These are phyloP conservation scores for Epichloe amarillans DNA, from an alignment of 2,329 filamentous ascomycete species.

Conservation along the genomic window DNA sequence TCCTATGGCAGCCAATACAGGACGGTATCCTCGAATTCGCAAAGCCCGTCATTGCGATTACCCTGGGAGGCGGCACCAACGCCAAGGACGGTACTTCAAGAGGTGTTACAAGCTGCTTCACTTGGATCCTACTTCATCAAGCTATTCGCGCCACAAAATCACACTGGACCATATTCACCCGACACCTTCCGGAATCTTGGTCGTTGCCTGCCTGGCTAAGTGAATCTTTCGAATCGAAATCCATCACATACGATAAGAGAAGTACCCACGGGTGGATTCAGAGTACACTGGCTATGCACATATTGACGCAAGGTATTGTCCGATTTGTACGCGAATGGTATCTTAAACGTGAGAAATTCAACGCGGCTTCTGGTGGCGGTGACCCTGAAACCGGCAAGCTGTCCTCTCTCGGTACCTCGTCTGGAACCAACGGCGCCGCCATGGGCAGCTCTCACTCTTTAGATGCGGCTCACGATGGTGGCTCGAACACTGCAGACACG, in stretches of 20 bases:
- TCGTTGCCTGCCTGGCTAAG: slow-evolving; percentile 30
- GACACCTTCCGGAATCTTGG: slow-evolving; percentile 33
- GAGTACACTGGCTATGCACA: slow-evolving; percentile 60
- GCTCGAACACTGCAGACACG: slow-evolving; percentile 39
- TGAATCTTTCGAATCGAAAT: slow-evolving; percentile 30
- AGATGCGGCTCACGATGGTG: slow-evolving; percentile 12
- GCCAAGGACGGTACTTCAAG: slow-evolving; percentile 55
- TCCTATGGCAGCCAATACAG: slow-evolving; percentile 77
- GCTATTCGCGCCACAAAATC: slow-evolving; percentile 34
- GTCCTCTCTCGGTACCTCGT: slow-evolving; percentile 16
- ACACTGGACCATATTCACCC: slow-evolving; percentile 33
- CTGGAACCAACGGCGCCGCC: slow-evolving; percentile 8
- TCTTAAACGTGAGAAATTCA: slow-evolving; percentile 44
- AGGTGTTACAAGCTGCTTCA: slow-evolving; percentile 57
- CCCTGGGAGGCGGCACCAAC: slow-evolving; percentile 68
- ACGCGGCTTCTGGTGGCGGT: slow-evolving; percentile 31
- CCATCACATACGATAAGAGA: slow-evolving; percentile 39
- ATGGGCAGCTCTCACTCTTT: slow-evolving; percentile 5
- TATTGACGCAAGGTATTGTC: slow-evolving; percentile 59
- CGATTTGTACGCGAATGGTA: slow-evolving; percentile 60
- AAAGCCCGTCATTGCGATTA: slow-evolving; percentile 86
- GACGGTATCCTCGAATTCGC: slow-evolving; percentile 80
- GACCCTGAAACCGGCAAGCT: slow-evolving; percentile 53
- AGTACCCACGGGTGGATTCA: slow-evolving; percentile 52
- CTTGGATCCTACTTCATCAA: slow-evolving; percentile 49